phyloP scores from a whole-genome alignment of 305 asterid species.

The Petunia hybrid region DNA sequence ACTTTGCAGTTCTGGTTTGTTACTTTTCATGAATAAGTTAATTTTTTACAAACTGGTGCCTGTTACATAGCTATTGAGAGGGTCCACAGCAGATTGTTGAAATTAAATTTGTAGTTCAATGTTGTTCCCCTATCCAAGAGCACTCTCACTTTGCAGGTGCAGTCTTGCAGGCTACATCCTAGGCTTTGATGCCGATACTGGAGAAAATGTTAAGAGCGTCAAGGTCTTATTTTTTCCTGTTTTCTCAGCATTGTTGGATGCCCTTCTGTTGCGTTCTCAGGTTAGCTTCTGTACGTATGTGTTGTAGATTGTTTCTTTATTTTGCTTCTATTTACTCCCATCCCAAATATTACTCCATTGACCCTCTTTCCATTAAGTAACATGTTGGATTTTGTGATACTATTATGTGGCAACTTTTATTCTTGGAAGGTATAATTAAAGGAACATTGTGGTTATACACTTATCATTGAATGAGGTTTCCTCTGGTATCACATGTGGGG shows the following conservation, averaged over 20 bases:
- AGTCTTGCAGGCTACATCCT: constrained; percentile 76
- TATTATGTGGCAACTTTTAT: constrained; percentile 9
- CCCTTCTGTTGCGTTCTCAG: constrained; percentile 82
- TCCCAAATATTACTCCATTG: constrained; percentile 27
- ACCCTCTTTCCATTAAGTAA: background rate
- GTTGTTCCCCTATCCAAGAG: constrained; percentile 25
- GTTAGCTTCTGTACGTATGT: constrained; percentile 44
- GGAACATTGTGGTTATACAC: background rate
- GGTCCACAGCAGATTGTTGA: constrained; percentile 25
- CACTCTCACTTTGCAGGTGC: constrained; percentile 61
- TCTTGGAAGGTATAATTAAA: background rate
- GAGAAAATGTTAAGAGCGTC: constrained; percentile 56
- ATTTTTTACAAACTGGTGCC: constrained; percentile 4
- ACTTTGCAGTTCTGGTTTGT: constrained; percentile 85
- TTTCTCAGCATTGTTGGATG: constrained; percentile 76
- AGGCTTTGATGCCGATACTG: constrained; percentile 59
- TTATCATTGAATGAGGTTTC: background rate
- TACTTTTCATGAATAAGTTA: constrained; percentile 13
- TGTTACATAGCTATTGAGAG: background rate
- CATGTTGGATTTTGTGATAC: constrained; percentile 11
- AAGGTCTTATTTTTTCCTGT: constrained; percentile 67
- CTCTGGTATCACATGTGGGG: background rate
- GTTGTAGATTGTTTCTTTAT: constrained; percentile 28
- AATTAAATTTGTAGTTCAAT: constrained; percentile 16
- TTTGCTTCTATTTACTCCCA: constrained; percentile 22